A percentile compares a stretch with the other conserved stretches of the same genome.
These are phyloP conservation scores for Panaeolus papilionaceus DNA, from an alignment of 768 basidiomycete genomes.

Conservation along the genomic window DNA sequence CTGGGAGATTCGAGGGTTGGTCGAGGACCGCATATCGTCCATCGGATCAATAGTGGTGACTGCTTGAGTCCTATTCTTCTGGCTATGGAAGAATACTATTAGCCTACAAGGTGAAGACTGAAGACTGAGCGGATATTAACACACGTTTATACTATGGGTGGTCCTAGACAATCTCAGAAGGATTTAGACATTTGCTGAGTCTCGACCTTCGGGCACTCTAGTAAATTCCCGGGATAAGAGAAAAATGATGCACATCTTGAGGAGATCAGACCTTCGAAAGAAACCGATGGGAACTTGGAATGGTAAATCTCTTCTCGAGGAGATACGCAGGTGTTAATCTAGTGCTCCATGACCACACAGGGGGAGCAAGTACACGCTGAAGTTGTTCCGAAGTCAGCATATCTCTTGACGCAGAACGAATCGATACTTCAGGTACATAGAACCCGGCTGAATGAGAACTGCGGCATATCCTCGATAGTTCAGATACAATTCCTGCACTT, in stretches of 20 bases:
- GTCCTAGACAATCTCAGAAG: neutral
- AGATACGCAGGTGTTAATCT: slow-evolving; percentile 3
- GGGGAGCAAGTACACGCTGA: too few species aligned
- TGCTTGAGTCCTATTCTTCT: neutral
- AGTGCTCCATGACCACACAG: too few species aligned
- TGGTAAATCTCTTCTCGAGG: neutral
- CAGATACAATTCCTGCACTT: neutral
- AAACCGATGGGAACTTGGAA: neutral
- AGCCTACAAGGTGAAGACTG: neutral
- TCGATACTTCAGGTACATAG: too few species aligned
- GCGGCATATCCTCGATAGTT: neutral
- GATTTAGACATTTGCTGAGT: neutral
- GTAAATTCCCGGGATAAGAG: too few species aligned
- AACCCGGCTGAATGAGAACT: too few species aligned
- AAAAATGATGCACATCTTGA: too few species aligned
- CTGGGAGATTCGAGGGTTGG: neutral
- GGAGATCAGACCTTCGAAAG: neutral
- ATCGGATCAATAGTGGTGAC: neutral
- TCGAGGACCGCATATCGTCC: neutral
- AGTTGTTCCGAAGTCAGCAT: too few species aligned
- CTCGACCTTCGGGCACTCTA: neutral
- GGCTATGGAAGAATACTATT: neutral
- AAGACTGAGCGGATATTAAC: neutral
- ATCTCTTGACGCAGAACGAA: too few species aligned
- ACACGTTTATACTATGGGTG: too few species aligned